Evolutionary conservation across 495 filamentous ascomycete species (phyloP), one percentile per base, ranked within the genome.

Genomic region (Chaetomidium leptoderma): DNA sequence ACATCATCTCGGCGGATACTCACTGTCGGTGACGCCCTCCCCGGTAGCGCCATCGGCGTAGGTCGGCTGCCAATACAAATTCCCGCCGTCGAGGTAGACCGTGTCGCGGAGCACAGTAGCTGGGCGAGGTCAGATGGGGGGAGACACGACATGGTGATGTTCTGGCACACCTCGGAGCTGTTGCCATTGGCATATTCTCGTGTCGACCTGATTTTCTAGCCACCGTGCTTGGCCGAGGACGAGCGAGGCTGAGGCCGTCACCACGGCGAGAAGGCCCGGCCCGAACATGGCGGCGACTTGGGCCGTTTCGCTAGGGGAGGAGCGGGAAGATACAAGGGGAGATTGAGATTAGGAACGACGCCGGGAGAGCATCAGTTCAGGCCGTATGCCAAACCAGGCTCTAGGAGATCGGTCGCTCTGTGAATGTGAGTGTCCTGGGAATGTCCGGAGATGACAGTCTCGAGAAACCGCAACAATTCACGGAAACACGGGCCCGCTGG

Each of bases 61-160:
- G 16, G 75, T 77, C 2, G 72, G 70, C 33, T 72, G 40, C 74
- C 79, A 85, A 60, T 60, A 78, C 24, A 85, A 54, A 53, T 62
- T 44, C 3, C 87, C 87, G 39, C 87, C 87, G 64, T 90, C 86
- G 19, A 90, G 53, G 61, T 85, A 90, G 26, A 89, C 70, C 2
- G 78, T 86, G 63, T 90, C 85, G 24, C 78, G 81, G 40, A 89
- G 74, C 2, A 86, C 69, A 46, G 80, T 80, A 58, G 77, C 86
- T 86, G 16, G 8, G n/a, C 5, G 3, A 1, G 21, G 63, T 76
- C 49, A 75, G 64, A 19, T 0, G n/a, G 32, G 33, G 3, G 6
- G 21, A 1, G 0, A 26, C 6, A 30, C 0, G n/a, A n/a, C 17
- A 7, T 19, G n/a, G n/a, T 14, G 27, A 26, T 4, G 40, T 33